Evolutionary conservation across 805 yeast genomes (phyloP).

Genomic region (Limtongozyma cylindracea): DNA sequence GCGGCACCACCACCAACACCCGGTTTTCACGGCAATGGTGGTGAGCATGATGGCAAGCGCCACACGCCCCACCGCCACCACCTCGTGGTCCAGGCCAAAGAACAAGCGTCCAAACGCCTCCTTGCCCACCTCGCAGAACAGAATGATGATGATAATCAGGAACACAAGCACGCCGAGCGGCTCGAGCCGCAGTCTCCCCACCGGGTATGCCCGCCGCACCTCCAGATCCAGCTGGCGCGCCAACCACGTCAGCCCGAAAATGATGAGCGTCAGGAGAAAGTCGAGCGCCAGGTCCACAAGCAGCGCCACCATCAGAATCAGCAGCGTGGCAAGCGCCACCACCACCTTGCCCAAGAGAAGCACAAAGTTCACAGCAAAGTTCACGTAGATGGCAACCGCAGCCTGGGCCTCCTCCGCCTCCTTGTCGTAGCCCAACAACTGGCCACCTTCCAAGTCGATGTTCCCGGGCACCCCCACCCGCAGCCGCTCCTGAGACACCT

Average conservation of each 20-base stretch:
- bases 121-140: slow-evolving; percentile 48
- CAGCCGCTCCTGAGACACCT: slow-evolving; percentile 12
- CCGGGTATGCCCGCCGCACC: slow-evolving; percentile 40
- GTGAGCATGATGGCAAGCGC: slow-evolving; percentile 32
- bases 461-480: slow-evolving; percentile 49
- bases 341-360: slow-evolving; percentile 32
- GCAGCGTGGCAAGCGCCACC: slow-evolving; percentile 37
- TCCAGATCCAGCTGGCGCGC: too few species aligned
- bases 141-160: slow-evolving; percentile 41
- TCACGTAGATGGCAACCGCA: slow-evolving; percentile 33
- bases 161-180: slow-evolving; percentile 61
- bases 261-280: slow-evolving; percentile 49
- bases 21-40: slow-evolving; percentile 33
- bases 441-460: slow-evolving; percentile 30
- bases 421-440: slow-evolving; percentile 20
- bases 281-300: slow-evolving; percentile 56
- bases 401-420: slow-evolving; percentile 19
- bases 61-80: slow-evolving; percentile 21
- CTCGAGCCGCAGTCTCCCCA: slow-evolving; percentile 49
- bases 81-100: slow-evolving; percentile 7
- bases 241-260: slow-evolving; percentile 24
- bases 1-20: slow-evolving; percentile 40
- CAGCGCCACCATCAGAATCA: slow-evolving; percentile 58
- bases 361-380: slow-evolving; percentile 31
- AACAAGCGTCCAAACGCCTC: slow-evolving; percentile 22